Evolutionary conservation across 2,329 filamentous ascomycete genomes (phyloP), one percentile per base, ranked within the genome.

Genomic region (Cordyceps javanica): DNA sequence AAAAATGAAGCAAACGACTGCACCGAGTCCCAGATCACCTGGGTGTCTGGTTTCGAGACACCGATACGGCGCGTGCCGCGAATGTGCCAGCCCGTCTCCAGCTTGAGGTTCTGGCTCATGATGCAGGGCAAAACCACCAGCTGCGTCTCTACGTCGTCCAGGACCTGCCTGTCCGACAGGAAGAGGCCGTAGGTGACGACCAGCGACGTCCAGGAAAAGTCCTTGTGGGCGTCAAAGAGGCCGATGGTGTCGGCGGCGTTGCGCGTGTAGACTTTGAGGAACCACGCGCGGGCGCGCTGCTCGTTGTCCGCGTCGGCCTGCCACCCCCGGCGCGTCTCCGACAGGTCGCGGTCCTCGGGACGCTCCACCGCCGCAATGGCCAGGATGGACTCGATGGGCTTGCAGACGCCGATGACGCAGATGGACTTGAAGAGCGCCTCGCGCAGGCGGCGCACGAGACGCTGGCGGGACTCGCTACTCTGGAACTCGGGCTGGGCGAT

Each of bases 351-450:
- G 62, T 87, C 84, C 65, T 85, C 82, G 0, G 66, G 62, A 5
- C 62, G 61, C 62, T 84, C 81, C 10, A 80, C 65, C 16, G 74
- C 71, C 58, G 69, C 72, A 55, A 86, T 83, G n/a, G 77, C 73
- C 8, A 85, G 72, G 44, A 86, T 78, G 1, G 82, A 78, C 63
- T 86, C 82, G 5, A 87, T 68, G 8, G 83, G 82, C 64, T 85
- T 86, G 67, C 81, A 84, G 0, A 87, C 81, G 0, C 85, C 85
- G 16, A 85, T 75, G 2, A 87, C 72, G 13, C 74, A 72, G 11
- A 83, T 73, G n/a, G 76, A 70, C 68, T 87, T 86, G 59, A 88
- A 68, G 13, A 87, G 71, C 0, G 76, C 77, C 67, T 87, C 85
- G 44, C 84, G 76, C 2, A 84, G 63, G 3, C 80, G 70, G 2